Evolutionary conservation across 2,329 filamentous ascomycete genomes (phyloP).

Genomic region (Aspergillus caelatus): DNA sequence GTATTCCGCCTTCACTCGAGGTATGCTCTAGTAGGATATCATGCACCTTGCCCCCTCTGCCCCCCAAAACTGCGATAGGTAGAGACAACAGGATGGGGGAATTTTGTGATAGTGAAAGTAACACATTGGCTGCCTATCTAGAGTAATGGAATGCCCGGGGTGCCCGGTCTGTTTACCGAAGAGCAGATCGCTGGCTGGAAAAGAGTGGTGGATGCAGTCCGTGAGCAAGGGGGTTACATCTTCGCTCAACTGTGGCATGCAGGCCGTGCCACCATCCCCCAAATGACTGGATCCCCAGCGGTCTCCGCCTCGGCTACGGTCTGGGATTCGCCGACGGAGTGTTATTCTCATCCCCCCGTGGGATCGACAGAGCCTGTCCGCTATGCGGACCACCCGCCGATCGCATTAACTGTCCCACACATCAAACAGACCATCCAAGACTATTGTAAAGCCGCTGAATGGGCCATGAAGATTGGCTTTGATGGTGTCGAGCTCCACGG

Average conservation of each 20-base stretch:
- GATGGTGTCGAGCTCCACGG: constrained; percentile 56
- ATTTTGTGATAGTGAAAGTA: background rate
- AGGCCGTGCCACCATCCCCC: constrained; percentile 49
- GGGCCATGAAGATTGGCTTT: constrained; percentile 59
- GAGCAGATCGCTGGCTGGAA: constrained; percentile 55
- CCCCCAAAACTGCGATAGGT: background rate
- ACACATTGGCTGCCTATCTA: constrained; percentile 12
- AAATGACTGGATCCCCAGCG: constrained; percentile 43
- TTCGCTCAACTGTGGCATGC: constrained; percentile 48
- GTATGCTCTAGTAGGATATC: constrained; percentile 24
- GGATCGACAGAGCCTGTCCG: constrained; percentile 38
- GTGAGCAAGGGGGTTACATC: constrained; percentile 55
- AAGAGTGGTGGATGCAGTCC: constrained; percentile 54
- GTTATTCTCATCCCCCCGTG: constrained; percentile 44
- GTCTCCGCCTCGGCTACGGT: constrained; percentile 48
- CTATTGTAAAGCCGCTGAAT: constrained; percentile 50
- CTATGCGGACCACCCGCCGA: constrained; percentile 48
- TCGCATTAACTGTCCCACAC: constrained; percentile 49
- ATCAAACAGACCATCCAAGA: constrained; percentile 49
- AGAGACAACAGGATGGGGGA: background rate
- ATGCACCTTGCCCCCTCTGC: no score
- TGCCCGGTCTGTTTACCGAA: constrained; percentile 36
- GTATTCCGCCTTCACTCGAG: constrained; percentile 41
- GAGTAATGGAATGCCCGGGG: constrained; percentile 44
- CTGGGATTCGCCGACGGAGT: constrained; percentile 50